Evolutionary conservation across 306 rosid species (phyloP).

Genomic region (Rosa chinensis): DNA sequence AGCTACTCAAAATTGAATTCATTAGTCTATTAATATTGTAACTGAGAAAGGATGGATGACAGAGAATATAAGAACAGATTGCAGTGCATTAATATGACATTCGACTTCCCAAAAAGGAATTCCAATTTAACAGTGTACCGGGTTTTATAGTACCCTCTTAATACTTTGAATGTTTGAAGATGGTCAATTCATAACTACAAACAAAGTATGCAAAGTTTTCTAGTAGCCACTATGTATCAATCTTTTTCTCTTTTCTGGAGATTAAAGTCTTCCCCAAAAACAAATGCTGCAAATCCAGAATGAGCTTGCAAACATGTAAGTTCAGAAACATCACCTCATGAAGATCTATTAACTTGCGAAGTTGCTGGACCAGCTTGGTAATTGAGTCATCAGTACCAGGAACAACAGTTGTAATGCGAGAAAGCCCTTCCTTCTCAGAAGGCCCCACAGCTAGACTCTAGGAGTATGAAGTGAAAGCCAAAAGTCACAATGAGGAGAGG

Average conservation of each 20-base stretch:
- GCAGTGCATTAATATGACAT: neutral
- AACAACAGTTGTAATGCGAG: constrained; percentile 65
- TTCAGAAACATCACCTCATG: constrained; percentile 45
- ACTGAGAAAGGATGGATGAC: neutral
- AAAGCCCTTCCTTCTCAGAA: constrained; percentile 53
- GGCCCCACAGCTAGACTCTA: constrained; percentile 71
- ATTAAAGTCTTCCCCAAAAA: constrained; percentile 1
- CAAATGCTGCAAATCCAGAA: neutral
- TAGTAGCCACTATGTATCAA: neutral
- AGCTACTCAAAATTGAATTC: neutral
- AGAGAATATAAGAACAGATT: neutral
- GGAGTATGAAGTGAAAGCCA: constrained; percentile 2
- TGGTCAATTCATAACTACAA: constrained; percentile 6
- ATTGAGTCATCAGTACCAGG: constrained; percentile 60
- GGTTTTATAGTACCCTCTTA: neutral
- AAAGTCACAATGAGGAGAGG: neutral
- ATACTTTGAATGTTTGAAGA: constrained; percentile 5
- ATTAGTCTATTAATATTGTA: neutral
- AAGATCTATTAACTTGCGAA: constrained; percentile 55
- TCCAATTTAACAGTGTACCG: neutral
- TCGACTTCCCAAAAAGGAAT: neutral
- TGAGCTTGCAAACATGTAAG: neutral
- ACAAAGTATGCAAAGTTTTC: neutral
- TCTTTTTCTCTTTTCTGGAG: neutral
- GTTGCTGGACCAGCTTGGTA: constrained; percentile 61